Conservation (phyloP, 176 grass and related monocot species). For the Otatea glauca region DNA sequence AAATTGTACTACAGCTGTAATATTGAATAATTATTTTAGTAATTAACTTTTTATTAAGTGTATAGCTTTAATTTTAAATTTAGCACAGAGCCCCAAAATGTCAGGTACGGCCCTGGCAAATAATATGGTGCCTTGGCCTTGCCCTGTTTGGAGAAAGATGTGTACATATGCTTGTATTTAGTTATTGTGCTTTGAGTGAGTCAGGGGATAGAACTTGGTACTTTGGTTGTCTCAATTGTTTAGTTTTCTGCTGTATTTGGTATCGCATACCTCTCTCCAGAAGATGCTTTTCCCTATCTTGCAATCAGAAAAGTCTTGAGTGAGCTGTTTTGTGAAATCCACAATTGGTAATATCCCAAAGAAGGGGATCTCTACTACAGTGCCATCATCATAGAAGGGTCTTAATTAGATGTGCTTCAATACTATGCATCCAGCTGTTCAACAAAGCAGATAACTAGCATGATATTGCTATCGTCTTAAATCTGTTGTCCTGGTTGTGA, state of each 20-base stretch:
- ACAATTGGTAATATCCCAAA: background rate
- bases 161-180: background rate
- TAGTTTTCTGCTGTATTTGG: background rate
- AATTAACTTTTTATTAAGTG: background rate
- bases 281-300: constrained; percentile 3
- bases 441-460: background rate
- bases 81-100: too few relatives aligned
- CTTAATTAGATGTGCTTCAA: background rate
- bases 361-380: background rate
- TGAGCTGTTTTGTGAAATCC: background rate
- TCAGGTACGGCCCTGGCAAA: too few relatives aligned
- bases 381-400: background rate
- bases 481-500: background rate
- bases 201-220: background rate
- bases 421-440: background rate
- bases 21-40: too few relatives aligned
- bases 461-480: background rate
- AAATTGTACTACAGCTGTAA: too few relatives aligned
- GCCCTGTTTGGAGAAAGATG: background rate
- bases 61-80: too few relatives aligned
- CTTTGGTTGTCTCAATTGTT: constrained; percentile 29
- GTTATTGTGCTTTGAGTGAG: constrained; percentile 31
- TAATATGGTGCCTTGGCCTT: background rate
- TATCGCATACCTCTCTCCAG: background rate
- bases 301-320: background rate